Evolutionary conservation across 768 basidiomycete species (phyloP).

Genomic region (Phanerochaete carnosa): DNA sequence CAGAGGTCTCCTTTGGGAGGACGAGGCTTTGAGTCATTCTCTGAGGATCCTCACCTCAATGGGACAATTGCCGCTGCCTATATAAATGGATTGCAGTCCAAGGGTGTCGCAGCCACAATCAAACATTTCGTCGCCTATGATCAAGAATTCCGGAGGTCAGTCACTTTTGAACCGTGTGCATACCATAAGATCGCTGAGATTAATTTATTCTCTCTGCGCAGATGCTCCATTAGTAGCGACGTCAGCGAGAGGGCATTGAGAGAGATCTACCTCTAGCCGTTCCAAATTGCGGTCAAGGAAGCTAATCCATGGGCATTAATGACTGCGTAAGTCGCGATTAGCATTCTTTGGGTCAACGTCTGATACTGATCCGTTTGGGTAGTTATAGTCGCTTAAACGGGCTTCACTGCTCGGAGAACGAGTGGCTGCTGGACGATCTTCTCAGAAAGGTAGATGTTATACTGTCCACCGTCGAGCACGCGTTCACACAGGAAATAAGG

Average conservation of each 20-base stretch:
- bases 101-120: constrained; percentile 57
- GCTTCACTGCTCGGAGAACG: constrained; percentile 53
- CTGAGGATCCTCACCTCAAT: constrained; percentile 57
- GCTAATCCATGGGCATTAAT: constrained; percentile 58
- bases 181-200: neutral
- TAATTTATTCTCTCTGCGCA: neutral
- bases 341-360: neutral
- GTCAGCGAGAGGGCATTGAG: constrained; percentile 57
- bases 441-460: constrained; percentile 38
- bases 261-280: constrained; percentile 64
- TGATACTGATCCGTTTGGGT: neutral
- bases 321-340: constrained; percentile 41
- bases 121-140: constrained; percentile 67
- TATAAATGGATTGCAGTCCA: constrained; percentile 58
- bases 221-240: constrained; percentile 47
- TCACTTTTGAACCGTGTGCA: neutral
- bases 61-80: constrained; percentile 58
- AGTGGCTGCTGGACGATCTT: constrained; percentile 46
- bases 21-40: constrained; percentile 59
- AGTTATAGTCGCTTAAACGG: constrained; percentile 64
- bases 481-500: constrained; percentile 27
- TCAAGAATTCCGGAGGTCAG: constrained; percentile 52
- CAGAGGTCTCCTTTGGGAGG: constrained; percentile 58
- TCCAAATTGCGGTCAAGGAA: constrained; percentile 55
- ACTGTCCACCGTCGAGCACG: neutral